Evolutionary conservation across 331 rosid genomes (phyloP), one percentile per base, ranked within the genome.

Genomic region (Ulmus americana): DNA sequence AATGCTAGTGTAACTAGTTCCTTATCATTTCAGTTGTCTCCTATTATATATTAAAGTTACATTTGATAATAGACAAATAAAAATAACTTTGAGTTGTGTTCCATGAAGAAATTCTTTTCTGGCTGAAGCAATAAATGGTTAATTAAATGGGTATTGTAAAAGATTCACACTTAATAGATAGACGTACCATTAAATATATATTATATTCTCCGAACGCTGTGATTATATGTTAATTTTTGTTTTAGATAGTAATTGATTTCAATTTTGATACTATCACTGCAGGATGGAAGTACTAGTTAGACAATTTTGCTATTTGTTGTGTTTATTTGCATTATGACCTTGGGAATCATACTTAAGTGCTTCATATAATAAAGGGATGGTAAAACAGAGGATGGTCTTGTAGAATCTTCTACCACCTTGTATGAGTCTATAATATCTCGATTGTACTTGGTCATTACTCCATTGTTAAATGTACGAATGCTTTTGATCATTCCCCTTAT

Each of bases 401-500:
- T 72, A 49, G 72, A 77, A 28, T 63, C 77, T 55, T 77, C 80
- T 46, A 70, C 60, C 51, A 72, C 77, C 60, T 73, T 70, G 13
- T 75, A 22, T 59, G 55, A 81, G 59, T 81, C 94, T 12, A 60
- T 85, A 11, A 55, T 71, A 68, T 77, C 86, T 56, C 77, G 85
- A 11, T 77, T 63, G 53, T 85, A 66, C 72, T 80, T 90, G 40
- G 77, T 87, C 18, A 64, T 78, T 67, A 48, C 71, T 82, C 85
- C 87, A 3, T 50, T 92, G 65, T 65, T 79, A 59, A 88, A 82
- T 68, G 65, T 52, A 48, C 80, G 86, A 79, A 92, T 88, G 97
- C 75, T 89, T 50, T 79, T 92, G 79, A 53, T 69, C 86, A 77
- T 89, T 67, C 98, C 98, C 61, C 95, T 92, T 45, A 83, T 89